phyloP scores from a whole-genome alignment of 1,284 basidiomycete species.

The Kwoniella shivajii region DNA sequence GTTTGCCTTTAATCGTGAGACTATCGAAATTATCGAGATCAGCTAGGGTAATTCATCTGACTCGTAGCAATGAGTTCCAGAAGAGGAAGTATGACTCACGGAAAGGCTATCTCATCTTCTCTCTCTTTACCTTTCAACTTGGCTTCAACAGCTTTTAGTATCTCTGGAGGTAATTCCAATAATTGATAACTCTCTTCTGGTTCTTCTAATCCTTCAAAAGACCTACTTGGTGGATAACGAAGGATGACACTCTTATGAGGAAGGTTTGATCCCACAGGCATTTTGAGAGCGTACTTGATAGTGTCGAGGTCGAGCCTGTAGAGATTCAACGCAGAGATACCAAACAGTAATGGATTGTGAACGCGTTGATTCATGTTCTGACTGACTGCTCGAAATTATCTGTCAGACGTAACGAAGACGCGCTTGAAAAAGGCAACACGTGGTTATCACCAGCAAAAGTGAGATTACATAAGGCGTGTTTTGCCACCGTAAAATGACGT shows the following conservation, averaged over 20 bases:
- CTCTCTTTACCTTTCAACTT: slow-evolving; percentile 10
- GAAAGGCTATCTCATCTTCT: slow-evolving; percentile 16
- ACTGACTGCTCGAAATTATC: too few relatives aligned
- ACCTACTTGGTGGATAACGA: background rate
- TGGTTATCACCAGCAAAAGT: background rate
- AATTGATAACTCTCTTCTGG: slow-evolving; percentile 49
- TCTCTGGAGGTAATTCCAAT: slow-evolving; percentile 51
- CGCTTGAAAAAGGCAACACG: background rate
- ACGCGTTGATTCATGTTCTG: background rate
- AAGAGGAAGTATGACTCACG: slow-evolving; percentile 31
- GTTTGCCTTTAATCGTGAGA: slow-evolving; percentile 74
- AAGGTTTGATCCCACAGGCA: slow-evolving; percentile 4
- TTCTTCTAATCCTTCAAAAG: background rate
- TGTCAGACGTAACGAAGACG: too few relatives aligned
- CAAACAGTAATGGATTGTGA: too few relatives aligned
- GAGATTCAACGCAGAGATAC: too few relatives aligned
- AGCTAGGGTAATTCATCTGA: background rate
- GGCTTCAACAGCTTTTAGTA: slow-evolving; percentile 48
- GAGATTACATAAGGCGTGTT: background rate
- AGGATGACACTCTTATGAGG: background rate
- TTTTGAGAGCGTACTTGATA: background rate
- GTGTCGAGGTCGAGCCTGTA: too few relatives aligned
- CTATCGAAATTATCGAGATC: slow-evolving; percentile 51
- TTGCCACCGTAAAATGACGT: too few relatives aligned
- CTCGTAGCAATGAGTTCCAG: background rate